A percentile compares a stretch with the other conserved stretches of the same genome.
Evolutionary conservation across 1,139 yeast species (phyloP).

Genomic region (Yamadazyma atmosphaerica): DNA sequence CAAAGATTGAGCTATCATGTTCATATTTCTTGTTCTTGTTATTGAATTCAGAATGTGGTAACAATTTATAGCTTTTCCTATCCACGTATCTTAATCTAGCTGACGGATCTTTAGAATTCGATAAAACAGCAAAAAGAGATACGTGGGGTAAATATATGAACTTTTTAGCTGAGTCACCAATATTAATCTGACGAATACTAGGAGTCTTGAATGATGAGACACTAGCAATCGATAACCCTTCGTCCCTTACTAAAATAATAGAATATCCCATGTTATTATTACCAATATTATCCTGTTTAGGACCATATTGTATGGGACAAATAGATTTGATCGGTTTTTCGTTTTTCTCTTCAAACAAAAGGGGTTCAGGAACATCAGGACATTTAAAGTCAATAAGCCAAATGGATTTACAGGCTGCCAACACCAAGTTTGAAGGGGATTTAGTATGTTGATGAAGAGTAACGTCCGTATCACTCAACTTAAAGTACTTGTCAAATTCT

Average conservation of each 20-base stretch:
- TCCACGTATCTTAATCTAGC: slow-evolving; percentile 36
- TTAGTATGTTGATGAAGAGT: slow-evolving; percentile 3
- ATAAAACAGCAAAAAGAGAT: slow-evolving; percentile 39
- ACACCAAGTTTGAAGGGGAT: slow-evolving; percentile 20
- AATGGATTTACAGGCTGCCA: slow-evolving; percentile 33
- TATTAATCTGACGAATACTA: slow-evolving; percentile 30
- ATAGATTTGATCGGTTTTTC: slow-evolving; percentile 23
- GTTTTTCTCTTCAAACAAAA: slow-evolving; percentile 39
- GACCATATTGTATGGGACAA: slow-evolving; percentile 18
- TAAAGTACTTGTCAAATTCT: slow-evolving; percentile 17
- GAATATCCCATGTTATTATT: slow-evolving; percentile 11
- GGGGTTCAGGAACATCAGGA: slow-evolving; percentile 37
- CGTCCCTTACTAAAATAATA: slow-evolving; percentile 42
- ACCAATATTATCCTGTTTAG: slow-evolving; percentile 12
- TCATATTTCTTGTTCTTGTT: slow-evolving; percentile 18
- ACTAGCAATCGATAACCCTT: slow-evolving; percentile 45
- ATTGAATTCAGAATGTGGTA: slow-evolving; percentile 22
- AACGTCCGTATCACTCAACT: slow-evolving; percentile 26
- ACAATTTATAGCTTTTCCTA: slow-evolving; percentile 25
- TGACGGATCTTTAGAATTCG: slow-evolving; percentile 28
- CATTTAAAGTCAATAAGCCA: slow-evolving; percentile 44
- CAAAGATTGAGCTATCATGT: slow-evolving; percentile 24
- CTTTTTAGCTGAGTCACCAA: slow-evolving; percentile 41
- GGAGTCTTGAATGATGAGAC: slow-evolving; percentile 29
- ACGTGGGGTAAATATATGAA: slow-evolving; percentile 32